Percentiles rank a stretch among this genome's conserved stretches.
phyloP scores from a whole-genome alignment of 768 basidiomycete genomes.

The Saitozyma podzolica region DNA sequence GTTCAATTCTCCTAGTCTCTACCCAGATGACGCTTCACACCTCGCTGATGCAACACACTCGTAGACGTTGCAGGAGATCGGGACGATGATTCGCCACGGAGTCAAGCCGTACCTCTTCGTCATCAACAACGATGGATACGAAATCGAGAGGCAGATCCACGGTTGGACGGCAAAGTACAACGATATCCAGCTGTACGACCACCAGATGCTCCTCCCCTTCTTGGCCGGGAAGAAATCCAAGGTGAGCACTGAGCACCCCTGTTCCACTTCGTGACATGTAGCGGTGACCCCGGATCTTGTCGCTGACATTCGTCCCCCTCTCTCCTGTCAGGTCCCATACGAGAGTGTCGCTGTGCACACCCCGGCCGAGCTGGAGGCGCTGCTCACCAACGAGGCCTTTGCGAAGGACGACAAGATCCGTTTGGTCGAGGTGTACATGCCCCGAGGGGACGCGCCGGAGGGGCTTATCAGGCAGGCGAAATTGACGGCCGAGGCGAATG shows the following conservation, averaged over 20 bases:
- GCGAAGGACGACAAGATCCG: conserved; percentile 61
- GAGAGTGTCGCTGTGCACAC: conserved; percentile 67
- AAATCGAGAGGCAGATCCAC: conserved; percentile 76
- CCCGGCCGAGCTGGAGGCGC: conserved; percentile 65
- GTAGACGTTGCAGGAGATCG: conserved; percentile 67
- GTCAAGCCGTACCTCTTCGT: conserved; percentile 79
- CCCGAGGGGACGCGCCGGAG: conserved; percentile 49
- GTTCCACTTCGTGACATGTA: not conserved
- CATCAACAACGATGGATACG: conserved; percentile 62
- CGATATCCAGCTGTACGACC: conserved; percentile 73
- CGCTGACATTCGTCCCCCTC: not conserved
- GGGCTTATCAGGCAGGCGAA: conserved; percentile 52
- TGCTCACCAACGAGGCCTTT: conserved; percentile 69
- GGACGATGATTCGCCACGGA: conserved; percentile 70
- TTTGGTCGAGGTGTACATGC: conserved; percentile 52
- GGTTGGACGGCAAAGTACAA: conserved; percentile 64
- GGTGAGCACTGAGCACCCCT: conserved; percentile 17
- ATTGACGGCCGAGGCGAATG: conserved; percentile 50
- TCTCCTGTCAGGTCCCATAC: conserved; percentile 35
- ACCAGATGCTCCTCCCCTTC: conserved; percentile 51
- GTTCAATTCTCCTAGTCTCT: not conserved
- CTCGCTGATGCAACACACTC: conserved; percentile 36
- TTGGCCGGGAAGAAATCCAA: conserved; percentile 49
- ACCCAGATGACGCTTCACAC: not conserved
- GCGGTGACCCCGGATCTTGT: conserved; percentile 65